Evolutionary conservation across 345 rosid species (phyloP).

Genomic region (Syzygium oleosum): DNA sequence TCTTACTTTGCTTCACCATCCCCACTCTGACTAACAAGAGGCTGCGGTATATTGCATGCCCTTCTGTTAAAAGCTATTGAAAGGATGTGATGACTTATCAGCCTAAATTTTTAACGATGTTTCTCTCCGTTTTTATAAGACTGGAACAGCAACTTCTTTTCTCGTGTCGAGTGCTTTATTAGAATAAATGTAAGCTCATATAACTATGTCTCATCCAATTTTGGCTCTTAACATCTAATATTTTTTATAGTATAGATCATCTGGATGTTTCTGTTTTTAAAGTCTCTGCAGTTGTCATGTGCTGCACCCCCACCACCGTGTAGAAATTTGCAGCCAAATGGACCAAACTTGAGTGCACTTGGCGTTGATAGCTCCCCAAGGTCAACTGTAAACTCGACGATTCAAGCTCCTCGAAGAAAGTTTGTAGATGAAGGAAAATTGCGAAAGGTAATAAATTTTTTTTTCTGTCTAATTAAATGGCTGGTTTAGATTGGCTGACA

Average conservation of each 20-base stretch:
- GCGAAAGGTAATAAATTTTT: slow-evolving; percentile 54
- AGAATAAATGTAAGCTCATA: not conserved
- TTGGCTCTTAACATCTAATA: not conserved
- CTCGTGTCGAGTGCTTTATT: not conserved
- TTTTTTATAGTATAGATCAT: not conserved
- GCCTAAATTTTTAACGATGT: not conserved
- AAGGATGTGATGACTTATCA: not conserved
- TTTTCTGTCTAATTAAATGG: not conserved
- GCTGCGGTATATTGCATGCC: not conserved
- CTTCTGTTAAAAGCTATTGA: not conserved
- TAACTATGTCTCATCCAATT: not conserved
- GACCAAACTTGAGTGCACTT: slow-evolving; percentile 38
- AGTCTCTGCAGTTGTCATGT: slow-evolving; percentile 59
- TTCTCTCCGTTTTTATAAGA: not conserved
- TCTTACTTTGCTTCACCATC: not conserved
- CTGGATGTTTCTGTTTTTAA: not conserved
- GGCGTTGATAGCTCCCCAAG: slow-evolving; percentile 53
- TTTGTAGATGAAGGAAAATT: slow-evolving; percentile 98
- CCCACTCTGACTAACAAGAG: not conserved
- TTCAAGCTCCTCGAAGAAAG: slow-evolving; percentile 96
- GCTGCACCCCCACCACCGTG: slow-evolving; percentile 90
- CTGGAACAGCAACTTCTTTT: not conserved
- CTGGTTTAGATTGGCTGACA: not conserved
- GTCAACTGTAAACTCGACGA: slow-evolving; percentile 67
- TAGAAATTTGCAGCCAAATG: slow-evolving; percentile 72